Evolutionary conservation across 2,329 filamentous ascomycete genomes (phyloP), one percentile per base, ranked within the genome.

Genomic region (Hymenoscyphus occultus): DNA sequence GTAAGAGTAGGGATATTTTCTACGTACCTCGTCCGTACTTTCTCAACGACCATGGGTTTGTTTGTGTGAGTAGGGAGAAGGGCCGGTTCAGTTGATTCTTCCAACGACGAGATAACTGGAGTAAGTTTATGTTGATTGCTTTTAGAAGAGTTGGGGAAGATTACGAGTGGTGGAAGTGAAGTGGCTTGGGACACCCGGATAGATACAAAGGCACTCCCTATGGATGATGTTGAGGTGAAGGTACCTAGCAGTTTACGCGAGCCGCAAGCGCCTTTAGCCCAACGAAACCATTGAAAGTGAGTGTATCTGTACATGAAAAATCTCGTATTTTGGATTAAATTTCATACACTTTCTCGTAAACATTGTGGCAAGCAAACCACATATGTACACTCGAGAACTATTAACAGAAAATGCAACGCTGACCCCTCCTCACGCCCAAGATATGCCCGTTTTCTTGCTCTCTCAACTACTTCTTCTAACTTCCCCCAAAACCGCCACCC

Each of bases 401-500:
- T 62, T 57, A 56, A 62, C 60, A 62, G 32, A 54, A 22, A 54
- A 45, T 54, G 48, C 48, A 22, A 54, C 48, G 19, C 48, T 22
- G 45, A 51, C n/a, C 19, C 45, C 10, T n/a, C 48, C 48, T 35
- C 35, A 10, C 35, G 35, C 19, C 10, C 19, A 22, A 12, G 22
- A 12, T 28, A 54, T 54, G 48, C 19, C 19, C 13, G 28, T 51
- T 54, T 40, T 68, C 5, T 35, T 35, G 5, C 35, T 10, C 35
- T 35, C 35, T 35, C 35, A 35, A 35, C 35, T 35, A 35, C 35
- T 62, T 68, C 62, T 64, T 74, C 51, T 67, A 67, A 63, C 70
- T 74, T 13, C 70, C 66, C 51, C 65, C 65, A 4, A 69, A 70
- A 69, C 74, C 77, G 71, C 76, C 81, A 4, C 89, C 89, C 75